These are phyloP conservation scores for Solanum raphanifolium DNA, from an alignment of 257 asterid species.

Conservation along the genomic window DNA sequence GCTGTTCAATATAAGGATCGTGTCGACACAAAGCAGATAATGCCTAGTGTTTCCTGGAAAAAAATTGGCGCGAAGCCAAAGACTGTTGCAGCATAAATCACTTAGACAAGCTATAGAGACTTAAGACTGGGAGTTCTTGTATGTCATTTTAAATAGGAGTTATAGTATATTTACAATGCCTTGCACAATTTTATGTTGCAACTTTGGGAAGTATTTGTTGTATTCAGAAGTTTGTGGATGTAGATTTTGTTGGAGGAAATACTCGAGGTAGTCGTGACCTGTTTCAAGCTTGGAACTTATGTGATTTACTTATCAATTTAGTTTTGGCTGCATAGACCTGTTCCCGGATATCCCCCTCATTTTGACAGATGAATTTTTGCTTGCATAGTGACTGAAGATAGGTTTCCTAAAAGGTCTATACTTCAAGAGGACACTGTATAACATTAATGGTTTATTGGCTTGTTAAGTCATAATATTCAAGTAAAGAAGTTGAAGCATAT, in stretches of 20 bases:
- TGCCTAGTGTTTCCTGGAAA: constrained; percentile 95
- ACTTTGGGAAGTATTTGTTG: background rate
- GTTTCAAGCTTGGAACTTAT: background rate
- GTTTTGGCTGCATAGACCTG: background rate
- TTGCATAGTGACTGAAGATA: background rate
- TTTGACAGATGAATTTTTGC: background rate
- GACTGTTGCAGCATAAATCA: constrained; percentile 49
- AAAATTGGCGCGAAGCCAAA: constrained; percentile 73
- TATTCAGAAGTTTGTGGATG: background rate
- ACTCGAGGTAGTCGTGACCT: background rate
- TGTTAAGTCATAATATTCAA: background rate
- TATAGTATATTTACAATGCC: background rate
- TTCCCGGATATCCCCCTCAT: background rate
- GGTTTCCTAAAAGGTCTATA: background rate
- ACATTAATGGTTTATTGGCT: background rate
- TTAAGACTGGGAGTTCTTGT: background rate
- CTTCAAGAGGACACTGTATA: background rate
- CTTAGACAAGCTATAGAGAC: background rate
- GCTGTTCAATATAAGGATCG: constrained; percentile 72
- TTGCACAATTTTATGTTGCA: background rate
- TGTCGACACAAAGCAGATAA: constrained; percentile 70
- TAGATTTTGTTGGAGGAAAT: background rate
- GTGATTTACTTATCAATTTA: background rate
- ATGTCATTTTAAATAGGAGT: background rate
- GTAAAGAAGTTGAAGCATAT: background rate